These are phyloP conservation scores for Amanita rubescens DNA, from an alignment of 768 basidiomycete genomes.

Conservation along the genomic window DNA sequence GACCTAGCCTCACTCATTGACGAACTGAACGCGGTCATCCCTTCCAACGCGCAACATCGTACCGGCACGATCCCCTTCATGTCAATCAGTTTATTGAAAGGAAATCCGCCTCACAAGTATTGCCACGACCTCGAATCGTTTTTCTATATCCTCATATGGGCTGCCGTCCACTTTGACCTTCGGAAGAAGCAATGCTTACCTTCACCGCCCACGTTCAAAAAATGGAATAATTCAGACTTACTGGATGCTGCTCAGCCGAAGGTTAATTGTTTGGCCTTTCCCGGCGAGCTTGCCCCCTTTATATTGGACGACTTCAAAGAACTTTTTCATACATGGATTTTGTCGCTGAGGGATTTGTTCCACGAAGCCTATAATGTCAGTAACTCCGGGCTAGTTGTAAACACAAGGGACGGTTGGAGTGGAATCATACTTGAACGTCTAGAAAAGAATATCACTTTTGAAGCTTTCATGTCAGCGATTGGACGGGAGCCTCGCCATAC, in stretches of 20 bases:
- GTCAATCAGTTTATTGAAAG: constrained; percentile 19
- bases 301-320: not conserved
- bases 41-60: constrained; percentile 13
- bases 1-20: constrained; percentile 16
- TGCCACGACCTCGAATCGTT: constrained; percentile 20
- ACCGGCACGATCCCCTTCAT: constrained; percentile 24
- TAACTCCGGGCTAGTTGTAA: too few species aligned
- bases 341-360: not conserved
- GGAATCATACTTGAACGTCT: not conserved
- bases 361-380: not conserved
- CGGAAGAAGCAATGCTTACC: not conserved
- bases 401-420: too few species aligned
- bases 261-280: not conserved
- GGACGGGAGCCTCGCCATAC: not conserved
- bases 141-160: constrained; percentile 17
- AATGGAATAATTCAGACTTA: not conserved
- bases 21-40: not conserved
- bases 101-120: constrained; percentile 11
- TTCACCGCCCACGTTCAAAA: not conserved
- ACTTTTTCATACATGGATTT: not conserved
- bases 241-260: not conserved
- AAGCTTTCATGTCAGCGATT: not conserved
- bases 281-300: not conserved
- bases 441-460: not conserved
- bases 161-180: constrained; percentile 8